Conservation (phyloP, 2,329 filamentous ascomycete species). For the Colletotrichum tropicale region DNA sequence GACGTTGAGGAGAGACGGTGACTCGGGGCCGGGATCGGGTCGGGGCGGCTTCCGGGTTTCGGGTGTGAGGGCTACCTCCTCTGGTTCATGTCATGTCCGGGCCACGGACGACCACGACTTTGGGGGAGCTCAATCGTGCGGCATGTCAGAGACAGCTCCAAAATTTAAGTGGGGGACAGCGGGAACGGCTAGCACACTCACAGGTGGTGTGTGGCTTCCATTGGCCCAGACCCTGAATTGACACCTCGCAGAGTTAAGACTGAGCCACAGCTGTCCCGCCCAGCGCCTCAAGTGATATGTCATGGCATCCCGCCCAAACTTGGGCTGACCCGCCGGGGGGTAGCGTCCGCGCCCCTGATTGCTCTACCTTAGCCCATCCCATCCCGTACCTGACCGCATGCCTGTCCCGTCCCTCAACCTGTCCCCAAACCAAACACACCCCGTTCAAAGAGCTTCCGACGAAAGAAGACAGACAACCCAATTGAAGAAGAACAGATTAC, state of each 20-base stretch:
- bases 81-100: neutral
- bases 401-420: constrained; percentile 2
- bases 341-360: constrained; percentile 1
- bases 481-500: neutral
- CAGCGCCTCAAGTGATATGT: neutral
- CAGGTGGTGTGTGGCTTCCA: neutral
- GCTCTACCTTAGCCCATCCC: neutral
- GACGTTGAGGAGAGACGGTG: neutral
- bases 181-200: neutral
- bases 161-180: neutral
- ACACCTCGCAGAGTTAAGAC: neutral
- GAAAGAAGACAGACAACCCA: neutral
- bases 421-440: constrained; percentile 1
- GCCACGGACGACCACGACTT: neutral
- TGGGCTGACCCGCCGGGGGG: neutral
- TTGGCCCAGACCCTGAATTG: neutral
- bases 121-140: neutral
- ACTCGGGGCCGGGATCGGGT: neutral
- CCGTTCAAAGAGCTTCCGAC: neutral
- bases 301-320: neutral
- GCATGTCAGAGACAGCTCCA: neutral
- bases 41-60: neutral
- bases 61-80: neutral
- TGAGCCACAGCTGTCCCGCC: constrained; percentile 2
- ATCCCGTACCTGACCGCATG: constrained; percentile 12